Evolutionary conservation across 2,329 filamentous ascomycete species (phyloP).

Genomic region (Fusarium sp.): DNA sequence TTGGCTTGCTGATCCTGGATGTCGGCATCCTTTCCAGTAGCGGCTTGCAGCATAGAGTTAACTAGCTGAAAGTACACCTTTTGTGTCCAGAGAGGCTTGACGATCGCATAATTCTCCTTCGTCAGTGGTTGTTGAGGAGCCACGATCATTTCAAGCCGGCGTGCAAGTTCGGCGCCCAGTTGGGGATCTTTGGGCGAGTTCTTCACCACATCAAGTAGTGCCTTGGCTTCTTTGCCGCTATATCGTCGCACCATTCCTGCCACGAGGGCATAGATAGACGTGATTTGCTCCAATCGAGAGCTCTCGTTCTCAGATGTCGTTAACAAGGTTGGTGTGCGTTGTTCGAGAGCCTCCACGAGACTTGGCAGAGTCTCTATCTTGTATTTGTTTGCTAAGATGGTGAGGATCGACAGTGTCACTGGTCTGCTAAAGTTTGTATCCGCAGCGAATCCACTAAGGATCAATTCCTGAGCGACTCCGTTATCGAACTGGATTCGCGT

Average conservation of each 20-base stretch:
- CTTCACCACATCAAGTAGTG: conserved; percentile 52
- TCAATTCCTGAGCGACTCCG: conserved; percentile 52
- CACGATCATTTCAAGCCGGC: conserved; percentile 57
- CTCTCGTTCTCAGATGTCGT: conserved; percentile 16
- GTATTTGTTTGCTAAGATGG: conserved; percentile 60
- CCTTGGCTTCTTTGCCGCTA: conserved; percentile 51
- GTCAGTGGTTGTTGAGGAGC: conserved; percentile 54
- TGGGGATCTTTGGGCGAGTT: conserved; percentile 50
- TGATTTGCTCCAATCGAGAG: conserved; percentile 44
- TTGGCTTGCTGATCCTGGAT: conserved; percentile 46
- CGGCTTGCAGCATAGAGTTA: conserved; percentile 58
- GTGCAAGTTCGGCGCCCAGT: conserved; percentile 56
- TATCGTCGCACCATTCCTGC: conserved; percentile 55
- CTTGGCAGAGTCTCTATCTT: conserved; percentile 50
- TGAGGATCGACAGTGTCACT: conserved; percentile 53
- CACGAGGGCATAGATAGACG: conserved; percentile 52
- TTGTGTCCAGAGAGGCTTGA: conserved; percentile 61
- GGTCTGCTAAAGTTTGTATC: conserved; percentile 37
- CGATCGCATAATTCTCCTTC: conserved; percentile 56
- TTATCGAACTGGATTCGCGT: conserved; percentile 50
- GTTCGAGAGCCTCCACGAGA: conserved; percentile 47
- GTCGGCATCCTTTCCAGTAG: conserved; percentile 50
- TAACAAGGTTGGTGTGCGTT: conserved; percentile 40
- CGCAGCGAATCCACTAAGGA: conserved; percentile 46
- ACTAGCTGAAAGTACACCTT: conserved; percentile 62